Evolutionary conservation across 495 filamentous ascomycete species (phyloP), one percentile per base, ranked within the genome.

Genomic region (Lophiostoma macrostomum): DNA sequence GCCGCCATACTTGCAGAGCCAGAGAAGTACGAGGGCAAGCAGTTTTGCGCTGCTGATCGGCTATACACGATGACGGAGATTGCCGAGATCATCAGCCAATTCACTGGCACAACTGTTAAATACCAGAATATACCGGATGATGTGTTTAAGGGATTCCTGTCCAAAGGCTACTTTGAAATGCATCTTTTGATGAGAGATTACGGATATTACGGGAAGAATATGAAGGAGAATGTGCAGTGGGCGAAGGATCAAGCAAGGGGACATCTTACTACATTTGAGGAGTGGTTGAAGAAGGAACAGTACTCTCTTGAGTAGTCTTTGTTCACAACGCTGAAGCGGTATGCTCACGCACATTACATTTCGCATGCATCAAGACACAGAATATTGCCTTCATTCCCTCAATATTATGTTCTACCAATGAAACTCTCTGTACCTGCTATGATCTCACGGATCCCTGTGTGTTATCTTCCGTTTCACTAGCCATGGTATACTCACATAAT

Each of bases 101-200:
- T 53, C 19, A 31, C 18, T 10, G 55, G 55, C 8, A 59, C 46
- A 51, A 69, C 65, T 27, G 74, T 75, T 2, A 60, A 52, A 7
- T 76, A 66, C 41, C 43, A 64, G 5, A 61, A 79, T 53, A 12
- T 81, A 14, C 63, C 74, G 10, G 61, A 71, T 22, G 74, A 80
- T 16, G 57, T 63, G 10, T 85, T 71, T 63, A 76, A 72, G 61
- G 54, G 59, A 1, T 70, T 68, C 41, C 53, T 81, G 53, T 73
- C 75, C 8, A 70, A 73, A 7, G 60, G 63, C 12, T 60, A 67
- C 51, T 66, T 75, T 50, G 74, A 83, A 69, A 83, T 79, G 46
- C 72, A 76, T 19, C n/a, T 63, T 23, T 34, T 66, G n/a, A 37
- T 63, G 4, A 38, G 46, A 34, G 56, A 64, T 23, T 54, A 43